These are phyloP conservation scores for Spatholobus suberectus DNA, from an alignment of 306 rosid species.

Conservation along the genomic window DNA sequence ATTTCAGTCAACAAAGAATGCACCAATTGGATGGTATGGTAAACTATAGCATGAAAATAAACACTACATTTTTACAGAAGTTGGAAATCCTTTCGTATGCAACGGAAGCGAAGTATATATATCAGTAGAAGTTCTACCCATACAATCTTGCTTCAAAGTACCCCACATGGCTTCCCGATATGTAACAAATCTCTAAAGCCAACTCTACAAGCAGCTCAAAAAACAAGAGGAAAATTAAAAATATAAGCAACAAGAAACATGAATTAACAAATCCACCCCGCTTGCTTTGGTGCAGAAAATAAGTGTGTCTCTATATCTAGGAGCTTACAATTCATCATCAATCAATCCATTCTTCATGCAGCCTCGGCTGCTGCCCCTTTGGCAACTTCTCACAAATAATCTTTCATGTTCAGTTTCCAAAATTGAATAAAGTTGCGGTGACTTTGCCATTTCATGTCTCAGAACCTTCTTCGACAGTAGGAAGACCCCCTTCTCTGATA, in stretches of 20 bases:
- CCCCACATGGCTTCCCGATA: slow-evolving; percentile 53
- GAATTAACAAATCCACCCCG: slow-evolving; percentile 72
- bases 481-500: slow-evolving; percentile 68
- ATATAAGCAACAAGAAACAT: slow-evolving; percentile 60
- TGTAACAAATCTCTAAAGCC: slow-evolving; percentile 64
- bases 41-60: slow-evolving; percentile 25
- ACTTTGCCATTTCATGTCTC: slow-evolving; percentile 54
- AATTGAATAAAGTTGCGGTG: slow-evolving; percentile 29
- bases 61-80: slow-evolving; percentile 45
- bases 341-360: slow-evolving; percentile 36
- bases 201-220: slow-evolving; percentile 65
- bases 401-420: slow-evolving; percentile 41
- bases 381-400: slow-evolving; percentile 30
- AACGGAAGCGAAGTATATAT: slow-evolving; percentile 40
- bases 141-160: slow-evolving; percentile 48
- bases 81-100: slow-evolving; percentile 47
- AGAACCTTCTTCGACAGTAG: slow-evolving; percentile 76
- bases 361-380: slow-evolving; percentile 29
- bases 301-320: slow-evolving; percentile 34
- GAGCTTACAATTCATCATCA: slow-evolving; percentile 42
- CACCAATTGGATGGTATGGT: slow-evolving; percentile 1
- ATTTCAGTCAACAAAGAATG: slow-evolving; percentile 16
- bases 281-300: slow-evolving; percentile 39
- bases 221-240: slow-evolving; percentile 46
- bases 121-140: slow-evolving; percentile 42